Evolutionary conservation across 2,329 filamentous ascomycete genomes (phyloP).

Genomic region (Alternaria triticina): DNA sequence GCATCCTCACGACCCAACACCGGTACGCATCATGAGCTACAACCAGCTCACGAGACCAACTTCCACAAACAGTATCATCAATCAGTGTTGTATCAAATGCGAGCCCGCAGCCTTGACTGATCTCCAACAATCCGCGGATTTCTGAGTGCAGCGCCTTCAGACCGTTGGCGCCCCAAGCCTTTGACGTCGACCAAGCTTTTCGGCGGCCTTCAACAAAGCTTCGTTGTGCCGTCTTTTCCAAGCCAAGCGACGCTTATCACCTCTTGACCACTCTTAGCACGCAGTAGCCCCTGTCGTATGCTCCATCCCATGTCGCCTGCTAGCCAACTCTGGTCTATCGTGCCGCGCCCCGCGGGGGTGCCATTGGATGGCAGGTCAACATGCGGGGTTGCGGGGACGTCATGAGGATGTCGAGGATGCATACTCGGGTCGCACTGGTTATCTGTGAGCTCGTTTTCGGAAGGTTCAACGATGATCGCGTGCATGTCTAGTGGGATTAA

Average conservation of each 20-base stretch:
- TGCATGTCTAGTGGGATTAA: background rate
- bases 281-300: slow-evolving; percentile 3
- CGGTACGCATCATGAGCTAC: background rate
- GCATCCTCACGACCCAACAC: background rate
- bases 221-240: slow-evolving; percentile 5
- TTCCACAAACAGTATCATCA: background rate
- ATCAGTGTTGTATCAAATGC: background rate
- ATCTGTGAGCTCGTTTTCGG: background rate
- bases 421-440: slow-evolving; percentile 4
- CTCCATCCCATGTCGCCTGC: background rate
- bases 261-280: slow-evolving; percentile 16
- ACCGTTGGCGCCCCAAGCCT: background rate
- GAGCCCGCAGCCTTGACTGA: background rate
- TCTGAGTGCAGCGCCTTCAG: background rate
- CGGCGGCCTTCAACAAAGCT: slow-evolving; percentile 23
- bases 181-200: slow-evolving; percentile 13
- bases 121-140: background rate
- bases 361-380: slow-evolving; percentile 1
- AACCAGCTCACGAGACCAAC: background rate
- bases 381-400: slow-evolving; percentile 22
- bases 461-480: background rate
- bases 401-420: slow-evolving; percentile 10
- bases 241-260: slow-evolving; percentile 25
- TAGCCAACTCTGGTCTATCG: background rate
- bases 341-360: background rate